phyloP scores from a whole-genome alignment of 148 eudicot species.

The Nepenthes mirabilis region DNA sequence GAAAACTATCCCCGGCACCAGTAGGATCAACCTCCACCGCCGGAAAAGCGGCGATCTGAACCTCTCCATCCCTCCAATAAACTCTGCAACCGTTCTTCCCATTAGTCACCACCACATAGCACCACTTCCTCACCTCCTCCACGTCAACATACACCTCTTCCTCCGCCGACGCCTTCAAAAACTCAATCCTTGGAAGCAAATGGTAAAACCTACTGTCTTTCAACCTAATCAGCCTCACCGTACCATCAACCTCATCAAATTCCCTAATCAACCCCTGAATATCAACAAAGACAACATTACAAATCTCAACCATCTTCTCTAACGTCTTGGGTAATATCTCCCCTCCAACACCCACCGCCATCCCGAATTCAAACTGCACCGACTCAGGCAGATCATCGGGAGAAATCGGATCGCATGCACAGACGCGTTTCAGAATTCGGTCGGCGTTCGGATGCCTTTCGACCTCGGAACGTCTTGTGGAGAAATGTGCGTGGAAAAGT shows the following conservation, averaged over 20 bases:
- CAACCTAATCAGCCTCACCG: conserved; percentile 36
- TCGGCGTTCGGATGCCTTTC: conserved; percentile 16
- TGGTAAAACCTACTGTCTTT: conserved; percentile 39
- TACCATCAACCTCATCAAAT: conserved; percentile 65
- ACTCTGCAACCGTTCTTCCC: conserved; percentile 87
- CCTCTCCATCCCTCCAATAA: conserved; percentile 56
- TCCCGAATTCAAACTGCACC: conserved; percentile 40
- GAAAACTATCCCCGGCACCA: conserved; percentile 90
- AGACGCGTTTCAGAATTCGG: conserved; percentile 57
- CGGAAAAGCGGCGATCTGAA: conserved; percentile 44
- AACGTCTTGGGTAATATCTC: conserved; percentile 73
- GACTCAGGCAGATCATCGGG: conserved; percentile 40
- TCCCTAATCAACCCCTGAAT: conserved; percentile 67
- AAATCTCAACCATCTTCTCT: conserved; percentile 43
- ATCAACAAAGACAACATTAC: conserved; percentile 67
- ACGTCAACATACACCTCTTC: conserved; percentile 64
- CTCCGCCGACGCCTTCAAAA: conserved; percentile 75
- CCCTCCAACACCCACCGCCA: conserved; percentile 90
- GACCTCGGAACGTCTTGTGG: conserved; percentile 9
- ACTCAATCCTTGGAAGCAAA: conserved; percentile 46
- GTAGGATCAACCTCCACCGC: conserved; percentile 86
- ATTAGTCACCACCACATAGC: conserved; percentile 74
- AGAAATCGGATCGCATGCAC: conserved; percentile 50
- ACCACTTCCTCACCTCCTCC: conserved; percentile 60
- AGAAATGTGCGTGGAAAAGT: conserved; percentile 72